These are phyloP conservation scores for Candida suzukii DNA, from an alignment of 805 yeast species.

Conservation along the genomic window DNA sequence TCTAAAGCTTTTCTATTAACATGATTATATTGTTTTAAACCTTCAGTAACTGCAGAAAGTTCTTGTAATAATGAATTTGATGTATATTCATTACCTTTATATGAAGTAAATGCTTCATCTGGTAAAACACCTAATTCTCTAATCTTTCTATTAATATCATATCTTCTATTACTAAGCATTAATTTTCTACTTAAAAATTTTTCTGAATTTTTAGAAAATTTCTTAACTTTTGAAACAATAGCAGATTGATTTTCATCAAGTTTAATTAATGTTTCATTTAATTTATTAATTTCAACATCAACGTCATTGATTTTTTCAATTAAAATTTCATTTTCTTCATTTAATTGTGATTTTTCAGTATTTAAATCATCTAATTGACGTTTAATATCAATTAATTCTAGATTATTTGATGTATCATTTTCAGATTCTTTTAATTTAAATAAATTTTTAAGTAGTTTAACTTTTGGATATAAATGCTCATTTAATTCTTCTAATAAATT, in stretches of 20 bases:
- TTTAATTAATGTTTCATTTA: constrained; percentile 35
- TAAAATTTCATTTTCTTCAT: constrained; percentile 22
- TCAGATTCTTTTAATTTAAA: constrained; percentile 8
- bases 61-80: constrained; percentile 48
- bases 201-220: constrained; percentile 57
- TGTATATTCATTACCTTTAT: constrained; percentile 27
- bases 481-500: constrained; percentile 46
- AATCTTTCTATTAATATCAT: constrained; percentile 64
- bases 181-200: constrained; percentile 56
- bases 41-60: constrained; percentile 48
- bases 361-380: constrained; percentile 4
- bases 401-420: constrained; percentile 3
- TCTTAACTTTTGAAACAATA: constrained; percentile 49
- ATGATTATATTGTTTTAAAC: constrained; percentile 59
- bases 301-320: constrained; percentile 23
- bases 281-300: constrained; percentile 22
- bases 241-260: constrained; percentile 52
- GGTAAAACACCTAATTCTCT: constrained; percentile 86
- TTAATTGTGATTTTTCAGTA: constrained; percentile 10
- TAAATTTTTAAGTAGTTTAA: constrained; percentile 26
- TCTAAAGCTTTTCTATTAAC: constrained; percentile 88
- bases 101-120: constrained; percentile 65
- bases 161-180: constrained; percentile 51
- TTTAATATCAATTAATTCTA: constrained; percentile 10
- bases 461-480: constrained; percentile 51